Percentiles rank a stretch among this genome's conserved stretches.
phyloP scores from a whole-genome alignment of 495 filamentous ascomycete species.

The Penicillium flavigenum region DNA sequence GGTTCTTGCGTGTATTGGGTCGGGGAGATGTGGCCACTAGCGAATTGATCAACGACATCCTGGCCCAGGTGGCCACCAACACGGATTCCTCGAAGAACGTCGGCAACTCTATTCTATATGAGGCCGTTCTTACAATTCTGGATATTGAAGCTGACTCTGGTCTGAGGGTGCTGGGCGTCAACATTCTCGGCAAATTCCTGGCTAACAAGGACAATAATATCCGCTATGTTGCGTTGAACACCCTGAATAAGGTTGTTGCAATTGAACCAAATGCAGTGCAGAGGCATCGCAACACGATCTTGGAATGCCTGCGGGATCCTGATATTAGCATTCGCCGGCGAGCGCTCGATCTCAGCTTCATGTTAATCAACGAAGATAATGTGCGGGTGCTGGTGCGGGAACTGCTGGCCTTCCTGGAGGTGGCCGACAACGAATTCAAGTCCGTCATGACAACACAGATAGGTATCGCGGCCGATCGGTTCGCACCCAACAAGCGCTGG shows the following conservation, averaged over 20 bases:
- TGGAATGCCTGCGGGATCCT: conserved; percentile 95
- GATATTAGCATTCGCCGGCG: conserved; percentile 96
- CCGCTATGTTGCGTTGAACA: conserved; percentile 95
- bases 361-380: conserved; percentile 94
- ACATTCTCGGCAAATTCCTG: conserved; percentile 96
- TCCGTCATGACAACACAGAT: conserved; percentile 96
- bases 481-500: conserved; percentile 95
- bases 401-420: conserved; percentile 89
- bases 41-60: conserved; percentile 96
- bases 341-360: conserved; percentile 95
- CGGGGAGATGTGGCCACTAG: conserved; percentile 86
- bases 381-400: conserved; percentile 91
- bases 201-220: conserved; percentile 99
- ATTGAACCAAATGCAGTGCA: conserved; percentile 98
- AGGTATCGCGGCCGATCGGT: conserved; percentile 92
- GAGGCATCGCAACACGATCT: conserved; percentile 92
- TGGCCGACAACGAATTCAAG: conserved; percentile 98
- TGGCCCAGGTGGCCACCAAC: conserved; percentile 97
- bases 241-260: conserved; percentile 95
- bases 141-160: conserved; percentile 98
- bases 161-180: conserved; percentile 88
- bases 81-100: conserved; percentile 98
- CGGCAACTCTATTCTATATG: conserved; percentile 95
- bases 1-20: conserved; percentile 78
- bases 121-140: conserved; percentile 94